Percentiles rank a stretch among this genome's conserved stretches.
These are phyloP conservation scores for Trifolium dubium DNA, from an alignment of 306 rosid genomes.

Conservation along the genomic window DNA sequence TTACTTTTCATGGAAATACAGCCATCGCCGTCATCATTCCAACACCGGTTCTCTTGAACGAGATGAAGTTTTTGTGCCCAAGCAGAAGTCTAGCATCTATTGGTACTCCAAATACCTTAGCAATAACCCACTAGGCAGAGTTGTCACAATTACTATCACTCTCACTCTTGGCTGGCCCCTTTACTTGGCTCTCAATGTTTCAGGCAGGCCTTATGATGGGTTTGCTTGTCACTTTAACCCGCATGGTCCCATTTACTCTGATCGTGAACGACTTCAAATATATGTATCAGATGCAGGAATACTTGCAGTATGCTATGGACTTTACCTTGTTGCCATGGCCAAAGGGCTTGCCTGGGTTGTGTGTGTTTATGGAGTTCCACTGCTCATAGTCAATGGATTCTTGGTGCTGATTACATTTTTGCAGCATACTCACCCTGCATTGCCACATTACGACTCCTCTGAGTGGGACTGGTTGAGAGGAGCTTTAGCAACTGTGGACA, in stretches of 20 bases:
- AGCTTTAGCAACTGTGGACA: slow-evolving; percentile 88
- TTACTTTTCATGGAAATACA: slow-evolving; percentile 95
- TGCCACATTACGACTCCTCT: slow-evolving; percentile 82
- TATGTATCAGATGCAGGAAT: slow-evolving; percentile 75
- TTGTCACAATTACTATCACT: slow-evolving; percentile 57
- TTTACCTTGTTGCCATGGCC: slow-evolving; percentile 59
- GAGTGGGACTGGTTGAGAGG: slow-evolving; percentile 99
- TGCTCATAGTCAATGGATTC: slow-evolving; percentile 80
- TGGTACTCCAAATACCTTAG: slow-evolving; percentile 81
- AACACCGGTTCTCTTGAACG: slow-evolving; percentile 86
- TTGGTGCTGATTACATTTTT: slow-evolving; percentile 85
- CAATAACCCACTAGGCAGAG: slow-evolving; percentile 87
- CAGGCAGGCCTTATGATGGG: slow-evolving; percentile 78
- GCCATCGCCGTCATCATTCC: slow-evolving; percentile 98
- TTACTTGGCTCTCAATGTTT: slow-evolving; percentile 81
- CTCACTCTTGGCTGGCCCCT: slow-evolving; percentile 95
- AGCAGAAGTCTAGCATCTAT: slow-evolving; percentile 48
- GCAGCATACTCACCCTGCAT: slow-evolving; percentile 92
- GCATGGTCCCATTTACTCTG: slow-evolving; percentile 78
- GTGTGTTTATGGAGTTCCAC: slow-evolving; percentile 78
- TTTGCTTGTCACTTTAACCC: slow-evolving; percentile 93
- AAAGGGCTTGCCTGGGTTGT: slow-evolving; percentile 83
- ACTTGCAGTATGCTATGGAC: slow-evolving; percentile 62
- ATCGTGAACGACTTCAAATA: slow-evolving; percentile 77
- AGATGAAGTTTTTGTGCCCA: slow-evolving; percentile 97